Conservation (phyloP, 371 early-diverging fungal species). For the Parasitella parasitica region DNA sequence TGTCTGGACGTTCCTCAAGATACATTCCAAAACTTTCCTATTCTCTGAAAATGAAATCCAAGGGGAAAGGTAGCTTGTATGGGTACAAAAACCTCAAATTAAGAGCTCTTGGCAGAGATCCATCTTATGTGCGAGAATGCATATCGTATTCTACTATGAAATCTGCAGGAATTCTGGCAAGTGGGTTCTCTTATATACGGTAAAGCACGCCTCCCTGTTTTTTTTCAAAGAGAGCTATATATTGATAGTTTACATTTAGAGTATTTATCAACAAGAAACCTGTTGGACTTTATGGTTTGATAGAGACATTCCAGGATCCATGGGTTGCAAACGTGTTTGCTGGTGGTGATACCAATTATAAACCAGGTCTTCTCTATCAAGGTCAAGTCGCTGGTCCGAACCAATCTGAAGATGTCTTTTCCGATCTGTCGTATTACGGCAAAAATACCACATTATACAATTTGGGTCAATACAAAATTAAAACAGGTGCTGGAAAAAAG, state of each 20-base stretch:
- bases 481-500: constrained; percentile 8
- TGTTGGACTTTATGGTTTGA: constrained; percentile 33
- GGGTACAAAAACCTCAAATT: constrained; percentile 31
- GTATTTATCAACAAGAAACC: constrained; percentile 25
- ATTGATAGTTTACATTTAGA: neutral
- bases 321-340: constrained; percentile 34
- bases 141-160: constrained; percentile 45
- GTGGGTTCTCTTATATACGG: constrained; percentile 35
- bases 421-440: neutral
- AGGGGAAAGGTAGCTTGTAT: constrained; percentile 10
- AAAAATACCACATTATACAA: constrained; percentile 15
- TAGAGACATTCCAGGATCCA: constrained; percentile 33
- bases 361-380: constrained; percentile 30
- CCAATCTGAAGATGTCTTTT: no score
- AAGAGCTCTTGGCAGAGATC: constrained; percentile 31
- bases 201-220: neutral
- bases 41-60: constrained; percentile 17
- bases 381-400: neutral
- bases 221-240: neutral
- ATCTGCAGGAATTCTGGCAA: constrained; percentile 40
- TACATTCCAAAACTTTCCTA: constrained; percentile 20
- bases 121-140: constrained; percentile 50
- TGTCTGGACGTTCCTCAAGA: constrained; percentile 25
- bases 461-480: constrained; percentile 27
- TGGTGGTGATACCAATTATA: constrained; percentile 23